Conservation (phyloP, 1,284 basidiomycete species). For the Cerioporus squamosus region DNA sequence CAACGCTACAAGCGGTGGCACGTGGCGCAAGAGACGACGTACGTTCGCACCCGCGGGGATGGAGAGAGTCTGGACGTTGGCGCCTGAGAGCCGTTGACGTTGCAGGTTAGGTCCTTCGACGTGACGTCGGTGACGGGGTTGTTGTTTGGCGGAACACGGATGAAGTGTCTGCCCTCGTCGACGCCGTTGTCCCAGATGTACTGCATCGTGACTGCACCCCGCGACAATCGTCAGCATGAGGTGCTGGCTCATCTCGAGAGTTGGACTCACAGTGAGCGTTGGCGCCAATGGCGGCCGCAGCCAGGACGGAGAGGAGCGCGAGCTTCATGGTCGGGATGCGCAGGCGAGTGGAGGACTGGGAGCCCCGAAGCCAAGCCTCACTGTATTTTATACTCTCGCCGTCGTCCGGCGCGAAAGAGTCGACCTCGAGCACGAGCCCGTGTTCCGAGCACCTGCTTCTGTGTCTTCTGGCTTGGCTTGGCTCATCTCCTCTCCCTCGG, state of each 20-base stretch:
- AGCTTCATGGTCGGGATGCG: slow-evolving; percentile 33
- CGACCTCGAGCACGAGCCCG: too few relatives aligned
- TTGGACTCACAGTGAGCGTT: slow-evolving; percentile 48
- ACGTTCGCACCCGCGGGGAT: slow-evolving; percentile 49
- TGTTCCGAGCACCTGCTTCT: too few relatives aligned
- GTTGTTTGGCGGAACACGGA: slow-evolving; percentile 56
- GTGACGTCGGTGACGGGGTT: slow-evolving; percentile 58
- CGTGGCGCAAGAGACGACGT: slow-evolving; percentile 8
- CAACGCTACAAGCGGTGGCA: not conserved
- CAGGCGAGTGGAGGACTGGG: slow-evolving; percentile 1
- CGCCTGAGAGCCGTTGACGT: slow-evolving; percentile 51
- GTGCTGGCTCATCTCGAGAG: not conserved
- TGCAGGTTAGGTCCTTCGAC: slow-evolving; percentile 52
- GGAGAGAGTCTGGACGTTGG: slow-evolving; percentile 41
- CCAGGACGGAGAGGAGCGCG: slow-evolving; percentile 35
- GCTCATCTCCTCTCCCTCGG: slow-evolving; percentile 4
- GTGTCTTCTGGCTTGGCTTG: slow-evolving; percentile 10
- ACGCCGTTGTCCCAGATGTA: slow-evolving; percentile 52
- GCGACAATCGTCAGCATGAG: not conserved
- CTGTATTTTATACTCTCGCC: slow-evolving; percentile 14
- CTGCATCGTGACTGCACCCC: slow-evolving; percentile 48
- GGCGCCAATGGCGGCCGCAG: slow-evolving; percentile 40
- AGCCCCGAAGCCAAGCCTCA: not conserved
- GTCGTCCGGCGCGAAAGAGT: not conserved
- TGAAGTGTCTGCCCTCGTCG: slow-evolving; percentile 50